Evolutionary conservation across 164 flowering plant species (phyloP).

Genomic region (Aristolochia fimbriata): DNA sequence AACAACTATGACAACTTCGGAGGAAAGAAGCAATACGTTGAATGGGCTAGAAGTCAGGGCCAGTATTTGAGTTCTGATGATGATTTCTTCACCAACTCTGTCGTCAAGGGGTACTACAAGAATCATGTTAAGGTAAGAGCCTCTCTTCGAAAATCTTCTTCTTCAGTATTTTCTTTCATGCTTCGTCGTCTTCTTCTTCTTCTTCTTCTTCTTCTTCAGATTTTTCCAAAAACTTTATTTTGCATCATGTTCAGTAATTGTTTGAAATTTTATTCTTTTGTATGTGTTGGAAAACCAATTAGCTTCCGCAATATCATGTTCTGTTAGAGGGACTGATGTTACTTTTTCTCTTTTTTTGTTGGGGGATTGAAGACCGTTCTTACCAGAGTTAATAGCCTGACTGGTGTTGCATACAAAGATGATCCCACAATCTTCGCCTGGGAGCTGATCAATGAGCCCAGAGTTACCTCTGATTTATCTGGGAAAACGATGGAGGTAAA

Average conservation of each 20-base stretch:
- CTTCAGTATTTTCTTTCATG: background rate
- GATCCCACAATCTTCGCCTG: constrained; percentile 84
- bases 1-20: constrained; percentile 61
- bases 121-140: constrained; percentile 54
- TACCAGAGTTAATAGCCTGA: constrained; percentile 50
- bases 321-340: too few species aligned
- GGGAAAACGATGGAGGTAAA: constrained; percentile 52
- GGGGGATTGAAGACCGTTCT: constrained; percentile 36
- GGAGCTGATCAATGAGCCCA: constrained; percentile 90
- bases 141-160: background rate
- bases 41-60: constrained; percentile 70
- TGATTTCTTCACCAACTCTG: constrained; percentile 62
- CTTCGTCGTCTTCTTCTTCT: too few species aligned
- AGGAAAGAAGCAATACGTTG: constrained; percentile 68
- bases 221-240: too few species aligned
- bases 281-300: too few species aligned
- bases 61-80: constrained; percentile 48
- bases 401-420: constrained; percentile 64
- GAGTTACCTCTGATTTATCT: constrained; percentile 53
- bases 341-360: background rate
- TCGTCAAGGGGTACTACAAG: constrained; percentile 54
- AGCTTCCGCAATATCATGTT: too few species aligned
- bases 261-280: too few species aligned
- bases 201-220: background rate
- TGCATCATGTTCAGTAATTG: too few species aligned